Evolutionary conservation across 257 asterid species (phyloP), one percentile per base, ranked within the genome.

Genomic region (Coffea eugenioides): DNA sequence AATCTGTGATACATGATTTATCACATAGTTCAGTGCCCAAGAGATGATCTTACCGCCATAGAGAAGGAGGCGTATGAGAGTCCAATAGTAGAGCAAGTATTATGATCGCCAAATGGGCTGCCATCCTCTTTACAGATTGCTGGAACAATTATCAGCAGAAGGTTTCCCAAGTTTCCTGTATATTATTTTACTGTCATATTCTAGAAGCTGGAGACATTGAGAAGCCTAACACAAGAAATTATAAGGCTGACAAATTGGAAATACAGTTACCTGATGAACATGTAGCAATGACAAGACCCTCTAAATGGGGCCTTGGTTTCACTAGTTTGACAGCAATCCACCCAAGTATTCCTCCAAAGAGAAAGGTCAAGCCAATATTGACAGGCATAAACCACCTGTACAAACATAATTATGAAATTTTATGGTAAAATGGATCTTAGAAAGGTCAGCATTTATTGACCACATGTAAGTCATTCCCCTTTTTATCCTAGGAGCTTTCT

Each of bases 381-480:
- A 93, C 85, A 8, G 97, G 97, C 98, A 94, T 94, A 82, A 93
- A 94, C 98, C 98, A 94, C 97, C 97, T 94, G 81, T 6, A 71
- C 7, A 52, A 0, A 31, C 34, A 31, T 31, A 31, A 31, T 31
- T 31, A 31, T 31, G 34, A 31, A 31, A 20, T n/a, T 36, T 48
- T 31, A 34, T 65, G 43, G 5, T 46, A 48, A 18, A 7, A 71
- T 25, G 62, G n/a, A 15, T 16, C n/a, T 56, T 6, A 57, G 25
- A 57, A 73, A n/a, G 13, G 12, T 12, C 45, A 27, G 62, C 52
- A 16, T 16, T 31, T 48, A 20, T 25, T 23, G 5, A 21, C 3
- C 25, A 4, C 11, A 7, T 45, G 18, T 8, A 20, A 72, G 10
- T 23, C 21, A 72, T 4, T 6, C 2, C 41, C 14, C n/a, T 72